Evolutionary conservation across 2,329 filamentous ascomycete genomes (phyloP), one percentile per base, ranked within the genome.

Genomic region (Furcasterigmium furcatum): DNA sequence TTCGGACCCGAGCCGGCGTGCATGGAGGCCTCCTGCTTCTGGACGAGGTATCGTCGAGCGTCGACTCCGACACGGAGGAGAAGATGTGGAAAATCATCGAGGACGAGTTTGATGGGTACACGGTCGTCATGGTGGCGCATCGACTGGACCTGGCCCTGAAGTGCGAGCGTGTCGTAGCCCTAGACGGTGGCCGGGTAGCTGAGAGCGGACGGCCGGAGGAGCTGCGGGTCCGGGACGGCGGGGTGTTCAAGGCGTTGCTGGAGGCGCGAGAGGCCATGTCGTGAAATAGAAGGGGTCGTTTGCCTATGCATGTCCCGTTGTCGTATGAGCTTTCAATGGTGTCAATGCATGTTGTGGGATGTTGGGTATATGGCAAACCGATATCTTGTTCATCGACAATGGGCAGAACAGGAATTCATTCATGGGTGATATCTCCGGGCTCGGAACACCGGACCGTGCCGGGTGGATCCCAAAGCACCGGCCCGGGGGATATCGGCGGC

Each of bases 61-160:
- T 66, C 12, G 64, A 66, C 43, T 36, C 52, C 14, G 58, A 60
- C 3, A 66, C 63, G 6, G 63, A 66, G 43, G 48, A 56, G 24
- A 44, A 42, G 9, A 64, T 66, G 59, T 59, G 61, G 50, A 41
- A 45, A 25, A 56, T 65, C 1, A 62, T 65, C 24, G 29, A 46
- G 10, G 35, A 50, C 4, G 62, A 65, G 44, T 64, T 67, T 46
- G 46, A 45, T 8, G 55, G 46, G 4, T 62, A 64, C 50, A 85
- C 82, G 1, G 72, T 85, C 34, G 50, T 69, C 22, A 65, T 64
- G 55, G 59, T 69, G 1, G 62, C 59, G 32, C 66, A 69, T 46
- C 58, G 64, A n/a, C 49, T 69, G 22, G 61, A 66, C 10, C 74
- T 71, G 27, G 72, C 77, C 22, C 60, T 73, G 44, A 68, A 71